Evolutionary conservation across 1,139 yeast species (phyloP).

Genomic region (Spathaspora jeffriesii): DNA sequence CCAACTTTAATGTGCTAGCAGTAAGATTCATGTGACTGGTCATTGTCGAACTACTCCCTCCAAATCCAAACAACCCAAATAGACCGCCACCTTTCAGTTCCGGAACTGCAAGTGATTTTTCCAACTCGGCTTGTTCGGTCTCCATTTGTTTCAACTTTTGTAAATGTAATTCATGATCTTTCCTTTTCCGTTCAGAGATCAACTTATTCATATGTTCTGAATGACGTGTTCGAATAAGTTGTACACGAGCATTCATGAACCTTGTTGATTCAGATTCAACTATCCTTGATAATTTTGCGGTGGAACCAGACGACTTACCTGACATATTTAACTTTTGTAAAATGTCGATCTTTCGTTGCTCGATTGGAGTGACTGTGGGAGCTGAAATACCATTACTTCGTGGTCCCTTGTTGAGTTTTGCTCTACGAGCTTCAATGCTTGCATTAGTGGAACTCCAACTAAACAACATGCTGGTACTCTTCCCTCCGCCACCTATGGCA

Average conservation of each 20-base stretch:
- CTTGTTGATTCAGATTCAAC: slow-evolving; percentile 40
- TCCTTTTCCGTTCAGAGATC: slow-evolving; percentile 41
- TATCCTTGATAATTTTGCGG: slow-evolving; percentile 25
- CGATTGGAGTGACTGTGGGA: slow-evolving; percentile 3
- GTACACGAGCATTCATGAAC: slow-evolving; percentile 41
- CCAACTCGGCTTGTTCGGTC: slow-evolving; percentile 43
- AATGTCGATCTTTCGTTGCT: slow-evolving; percentile 2
- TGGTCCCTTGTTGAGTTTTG: slow-evolving; percentile 19
- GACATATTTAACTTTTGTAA: not conserved
- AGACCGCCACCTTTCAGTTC: slow-evolving; percentile 18
- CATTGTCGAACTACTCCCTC: slow-evolving; percentile 7
- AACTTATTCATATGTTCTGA: slow-evolving; percentile 38
- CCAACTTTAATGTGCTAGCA: slow-evolving; percentile 1
- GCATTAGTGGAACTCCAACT: slow-evolving; percentile 48
- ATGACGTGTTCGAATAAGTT: slow-evolving; percentile 39
- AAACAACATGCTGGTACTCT: slow-evolving; percentile 16
- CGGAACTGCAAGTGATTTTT: slow-evolving; percentile 20
- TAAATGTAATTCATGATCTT: slow-evolving; percentile 41
- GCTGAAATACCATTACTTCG: slow-evolving; percentile 1
- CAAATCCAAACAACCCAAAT: slow-evolving; percentile 30
- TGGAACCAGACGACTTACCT: slow-evolving; percentile 9
- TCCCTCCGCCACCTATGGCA: not conserved
- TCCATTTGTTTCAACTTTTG: slow-evolving; percentile 24
- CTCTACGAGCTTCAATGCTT: slow-evolving; percentile 34
- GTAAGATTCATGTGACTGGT: not conserved